Evolutionary conservation across 2,329 filamentous ascomycete genomes (phyloP).

Genomic region (Pseudocercospora vitis): DNA sequence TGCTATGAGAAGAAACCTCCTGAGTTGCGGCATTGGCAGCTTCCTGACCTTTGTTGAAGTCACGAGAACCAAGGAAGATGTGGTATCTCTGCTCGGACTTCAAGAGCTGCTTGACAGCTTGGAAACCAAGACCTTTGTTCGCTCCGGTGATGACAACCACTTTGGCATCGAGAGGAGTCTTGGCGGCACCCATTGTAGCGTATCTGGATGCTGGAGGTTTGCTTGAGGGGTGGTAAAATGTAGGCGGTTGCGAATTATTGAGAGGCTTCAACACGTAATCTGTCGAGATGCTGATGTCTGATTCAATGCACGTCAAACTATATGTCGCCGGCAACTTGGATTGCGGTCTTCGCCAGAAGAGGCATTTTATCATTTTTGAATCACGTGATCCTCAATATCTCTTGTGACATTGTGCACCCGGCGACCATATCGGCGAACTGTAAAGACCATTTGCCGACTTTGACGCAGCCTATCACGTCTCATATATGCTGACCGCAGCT

Average conservation of each 20-base stretch:
- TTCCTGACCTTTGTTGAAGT: conserved; percentile 49
- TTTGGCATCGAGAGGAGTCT: background rate
- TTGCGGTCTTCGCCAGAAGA: too few species aligned
- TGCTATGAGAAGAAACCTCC: conserved; percentile 44
- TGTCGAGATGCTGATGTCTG: too few species aligned
- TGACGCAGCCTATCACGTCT: too few species aligned
- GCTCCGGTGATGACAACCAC: conserved; percentile 55
- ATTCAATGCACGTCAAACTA: too few species aligned
- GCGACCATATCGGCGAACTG: background rate
- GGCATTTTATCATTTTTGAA: too few species aligned
- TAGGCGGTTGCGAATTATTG: too few species aligned
- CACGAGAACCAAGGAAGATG: conserved; percentile 56
- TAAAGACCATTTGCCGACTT: too few species aligned
- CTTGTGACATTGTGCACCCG: background rate
- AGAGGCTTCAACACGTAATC: too few species aligned
- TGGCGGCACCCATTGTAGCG: background rate
- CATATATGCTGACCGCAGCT: too few species aligned
- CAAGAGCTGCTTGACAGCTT: conserved; percentile 55
- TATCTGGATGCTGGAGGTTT: background rate
- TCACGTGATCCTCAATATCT: background rate
- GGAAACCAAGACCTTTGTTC: conserved; percentile 60
- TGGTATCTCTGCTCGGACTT: conserved; percentile 51
- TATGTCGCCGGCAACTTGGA: too few species aligned
- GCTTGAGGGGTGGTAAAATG: too few species aligned
- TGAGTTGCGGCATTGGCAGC: conserved; percentile 45